Base-by-base conservation (phyloP, 768 basidiomycete species). In the Crassisporium funariophilum region DNA sequence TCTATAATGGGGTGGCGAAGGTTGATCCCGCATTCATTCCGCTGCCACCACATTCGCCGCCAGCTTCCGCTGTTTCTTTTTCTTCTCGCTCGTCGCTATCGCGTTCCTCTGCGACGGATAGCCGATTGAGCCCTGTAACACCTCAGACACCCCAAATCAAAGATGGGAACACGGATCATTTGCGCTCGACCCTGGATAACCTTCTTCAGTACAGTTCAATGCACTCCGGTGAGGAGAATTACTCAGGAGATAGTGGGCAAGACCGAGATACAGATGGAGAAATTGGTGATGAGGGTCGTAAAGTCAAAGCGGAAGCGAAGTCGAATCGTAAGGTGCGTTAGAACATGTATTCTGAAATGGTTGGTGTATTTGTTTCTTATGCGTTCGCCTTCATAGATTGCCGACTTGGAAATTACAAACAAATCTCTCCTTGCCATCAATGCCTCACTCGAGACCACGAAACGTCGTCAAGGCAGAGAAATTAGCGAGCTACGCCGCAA, bases 391-490 rank as follows among this genome's bases (percentile, higher is more conserved):
- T 24, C 13, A 48, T 43, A 95, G 93, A 95, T 95, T 47, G 89
- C 88, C 10, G 92, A 95, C 69, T 74, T 95, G 9, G 90, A 95
- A 66, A 95, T 95, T 59, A 86, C 90, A 5, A 95, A 92, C 64
- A 77, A 81, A 24, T 95, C 92, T 1, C 76, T 95, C 13, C 75
- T 95, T 36, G 81, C 83, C 2, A 92, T 95, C 68, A 95, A 95
- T 59, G 72, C 85, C 2, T 79, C 86, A 13, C 75, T 95, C 16
- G 92, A 95, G 65, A 78, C 83, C 25, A 79, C 81, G 24, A 92
- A 91, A 66, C 80, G 86, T 54, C 78, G 77, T 21, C 92, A 95
- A 59, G 82, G 85, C 5, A 83, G 81, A 53, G 93, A 95, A 67
- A 93, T 95, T 41, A 80, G 88, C 16, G 89, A 92, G 33, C 74